Base-by-base conservation (phyloP, 169 alveolate genomes). In the Eimeria praecox region DNA sequence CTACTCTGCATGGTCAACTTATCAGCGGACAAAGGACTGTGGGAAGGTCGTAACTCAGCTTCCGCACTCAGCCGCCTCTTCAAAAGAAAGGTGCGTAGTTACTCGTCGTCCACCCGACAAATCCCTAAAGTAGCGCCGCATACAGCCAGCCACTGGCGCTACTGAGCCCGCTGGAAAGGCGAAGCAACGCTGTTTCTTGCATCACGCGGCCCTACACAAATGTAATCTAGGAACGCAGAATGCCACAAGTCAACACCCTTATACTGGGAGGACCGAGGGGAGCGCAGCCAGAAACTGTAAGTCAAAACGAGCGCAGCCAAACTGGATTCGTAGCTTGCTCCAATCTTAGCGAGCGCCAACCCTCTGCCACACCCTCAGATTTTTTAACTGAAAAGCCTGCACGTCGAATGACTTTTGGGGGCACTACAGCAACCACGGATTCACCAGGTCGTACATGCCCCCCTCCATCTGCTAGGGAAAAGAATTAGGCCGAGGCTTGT, bases 281-380 rank as follows among this genome's bases (percentile, higher is more conserved):
- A 78, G 46, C 42, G 62, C 64, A 78, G 88, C 88, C 88, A 24
- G 62, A 42, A 44, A 75, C 38, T 75, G 62, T 56, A 78, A 78
- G 88, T 27, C 88, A 78, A 46, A 78, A 78, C 59, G 64, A 27
- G 88, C 66, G 88, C 88, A 78, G 88, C 40, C 88, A 78, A 78
- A 44, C 46, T 30, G 8, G 46, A 30, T 30, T 14, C 27, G 66
- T 8, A 10, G 88, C 88, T 46, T 27, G 88, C 88, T 27, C 88
- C 42, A 73, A 73, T 46, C 46, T 78, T 78, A 46, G 88, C 88
- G 38, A 27, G 46, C 52, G 42, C n/a, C 52, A 73, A 73, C 83
- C 78, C 44, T 49, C 69, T 44, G 18, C 66, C 88, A 24, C 88
- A 46, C 49, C 14, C 38, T 78, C 69, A 27, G 88, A 44, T 30